Conservation (phyloP, 495 filamentous ascomycete genomes). For the Thozetella sp. region DNA sequence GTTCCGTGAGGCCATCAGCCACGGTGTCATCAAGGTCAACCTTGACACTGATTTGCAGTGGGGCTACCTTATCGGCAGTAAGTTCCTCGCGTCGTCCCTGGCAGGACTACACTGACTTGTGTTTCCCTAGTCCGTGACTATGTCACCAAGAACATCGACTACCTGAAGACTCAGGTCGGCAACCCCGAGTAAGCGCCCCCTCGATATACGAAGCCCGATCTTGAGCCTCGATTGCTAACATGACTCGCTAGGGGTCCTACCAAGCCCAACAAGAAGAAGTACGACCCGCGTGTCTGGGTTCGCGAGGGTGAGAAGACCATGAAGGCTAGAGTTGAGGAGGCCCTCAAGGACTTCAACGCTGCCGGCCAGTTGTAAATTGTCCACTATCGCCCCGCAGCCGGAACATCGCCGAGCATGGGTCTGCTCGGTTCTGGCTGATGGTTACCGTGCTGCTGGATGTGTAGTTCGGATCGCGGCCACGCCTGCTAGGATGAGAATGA, state of each 20-base stretch:
- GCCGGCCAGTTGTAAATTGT: constrained; percentile 75
- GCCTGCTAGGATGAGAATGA: too few species aligned
- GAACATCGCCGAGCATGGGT: too few species aligned
- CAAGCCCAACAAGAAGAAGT: constrained; percentile 99
- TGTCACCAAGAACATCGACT: constrained; percentile 92
- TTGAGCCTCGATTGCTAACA: background rate
- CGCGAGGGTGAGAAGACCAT: constrained; percentile 98
- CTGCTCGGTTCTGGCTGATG: too few species aligned
- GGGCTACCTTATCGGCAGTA: constrained; percentile 78
- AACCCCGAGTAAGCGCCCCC: constrained; percentile 65
- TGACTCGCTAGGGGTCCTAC: constrained; percentile 53
- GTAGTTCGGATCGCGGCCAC: too few species aligned
- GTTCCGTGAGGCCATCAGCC: constrained; percentile 81
- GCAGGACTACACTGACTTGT: background rate
- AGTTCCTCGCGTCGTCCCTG: background rate
- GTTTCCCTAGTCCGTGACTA: constrained; percentile 57
- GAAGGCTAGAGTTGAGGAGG: constrained; percentile 76
- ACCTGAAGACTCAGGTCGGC: constrained; percentile 80
- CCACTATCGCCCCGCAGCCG: too few species aligned
- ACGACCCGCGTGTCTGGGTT: constrained; percentile 80
- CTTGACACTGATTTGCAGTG: constrained; percentile 85
- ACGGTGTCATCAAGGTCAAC: constrained; percentile 98
- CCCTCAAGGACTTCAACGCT: constrained; percentile 90
- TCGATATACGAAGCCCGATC: background rate
- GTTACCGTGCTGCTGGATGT: too few species aligned